These are phyloP conservation scores for Colletotrichum filicis DNA, from an alignment of 2,329 filamentous ascomycete species.

Conservation along the genomic window DNA sequence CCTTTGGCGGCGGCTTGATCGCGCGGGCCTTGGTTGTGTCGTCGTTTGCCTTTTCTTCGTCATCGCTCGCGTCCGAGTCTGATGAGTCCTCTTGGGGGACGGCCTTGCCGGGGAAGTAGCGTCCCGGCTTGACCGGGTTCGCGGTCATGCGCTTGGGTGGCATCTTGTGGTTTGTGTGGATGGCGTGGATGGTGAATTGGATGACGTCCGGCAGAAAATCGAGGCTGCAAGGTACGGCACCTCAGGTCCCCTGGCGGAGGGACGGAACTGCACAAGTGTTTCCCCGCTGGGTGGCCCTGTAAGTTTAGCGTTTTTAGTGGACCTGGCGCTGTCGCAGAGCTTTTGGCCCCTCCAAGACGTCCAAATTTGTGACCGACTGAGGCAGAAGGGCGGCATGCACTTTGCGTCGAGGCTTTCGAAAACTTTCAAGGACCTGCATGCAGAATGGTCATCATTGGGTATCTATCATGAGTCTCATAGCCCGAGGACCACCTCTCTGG, in stretches of 20 bases:
- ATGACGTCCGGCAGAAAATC: constrained; percentile 6
- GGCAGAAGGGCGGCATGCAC: neutral
- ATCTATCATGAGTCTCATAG: constrained; percentile 36
- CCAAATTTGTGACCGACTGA: neutral
- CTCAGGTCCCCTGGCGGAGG: neutral
- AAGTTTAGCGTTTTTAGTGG: constrained; percentile 28
- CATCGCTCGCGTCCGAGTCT: constrained; percentile 61
- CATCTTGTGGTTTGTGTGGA: constrained; percentile 49
- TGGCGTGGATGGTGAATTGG: neutral
- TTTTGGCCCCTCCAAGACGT: neutral
- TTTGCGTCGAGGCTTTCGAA: neutral
- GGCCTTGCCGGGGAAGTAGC: constrained; percentile 88
- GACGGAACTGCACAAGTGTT: constrained; percentile 18
- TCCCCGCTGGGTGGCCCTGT: constrained; percentile 13
- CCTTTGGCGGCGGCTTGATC: constrained; percentile 67
- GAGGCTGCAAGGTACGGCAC: neutral
- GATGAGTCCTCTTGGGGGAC: constrained; percentile 62
- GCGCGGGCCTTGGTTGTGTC: constrained; percentile 37
- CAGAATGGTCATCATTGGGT: constrained; percentile 26
- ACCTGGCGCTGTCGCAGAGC: neutral
- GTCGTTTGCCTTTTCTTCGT: constrained; percentile 45
- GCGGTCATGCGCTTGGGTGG: constrained; percentile 92
- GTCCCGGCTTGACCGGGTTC: constrained; percentile 82
- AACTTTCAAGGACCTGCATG: neutral
- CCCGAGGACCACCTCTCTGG: constrained; percentile 16